Conservation (phyloP, 306 rosid species). For the Prinsepia uniflora region DNA sequence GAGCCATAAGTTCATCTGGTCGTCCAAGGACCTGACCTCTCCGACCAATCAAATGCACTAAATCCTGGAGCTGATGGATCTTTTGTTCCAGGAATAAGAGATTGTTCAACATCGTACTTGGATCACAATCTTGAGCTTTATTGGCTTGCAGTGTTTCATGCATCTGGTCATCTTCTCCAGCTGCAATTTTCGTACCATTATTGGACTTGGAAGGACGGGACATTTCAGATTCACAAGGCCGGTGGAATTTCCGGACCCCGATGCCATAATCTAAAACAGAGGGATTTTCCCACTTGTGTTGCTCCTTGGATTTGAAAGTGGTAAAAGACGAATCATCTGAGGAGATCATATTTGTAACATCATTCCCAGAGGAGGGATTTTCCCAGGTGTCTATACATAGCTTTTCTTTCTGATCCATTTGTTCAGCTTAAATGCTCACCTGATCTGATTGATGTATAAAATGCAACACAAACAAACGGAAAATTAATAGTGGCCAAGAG, state of each 20-base stretch:
- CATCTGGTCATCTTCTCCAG: constrained; percentile 41
- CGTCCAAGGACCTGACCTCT: constrained; percentile 59
- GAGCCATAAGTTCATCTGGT: constrained; percentile 64
- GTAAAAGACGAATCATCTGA: constrained; percentile 41
- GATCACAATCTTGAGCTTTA: constrained; percentile 80
- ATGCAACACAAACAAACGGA: constrained; percentile 31
- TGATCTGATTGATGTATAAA: constrained; percentile 11
- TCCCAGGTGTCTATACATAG: constrained; percentile 49
- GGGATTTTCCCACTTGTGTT: constrained; percentile 52
- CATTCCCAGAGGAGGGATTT: constrained; percentile 44
- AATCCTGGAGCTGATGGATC: constrained; percentile 88
- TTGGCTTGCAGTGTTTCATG: constrained; percentile 29
- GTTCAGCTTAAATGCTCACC: constrained; percentile 15
- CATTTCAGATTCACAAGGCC: constrained; percentile 35
- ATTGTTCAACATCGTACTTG: constrained; percentile 57
- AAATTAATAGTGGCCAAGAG: constrained; percentile 8
- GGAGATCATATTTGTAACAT: constrained; percentile 34
- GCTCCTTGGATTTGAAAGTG: constrained; percentile 29
- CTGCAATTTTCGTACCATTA: constrained; percentile 34
- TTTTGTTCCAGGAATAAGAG: constrained; percentile 82
- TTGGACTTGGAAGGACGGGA: constrained; percentile 32
- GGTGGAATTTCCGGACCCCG: constrained; percentile 44
- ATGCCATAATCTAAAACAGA: constrained; percentile 47
- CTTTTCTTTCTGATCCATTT: constrained; percentile 63
- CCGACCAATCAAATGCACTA: constrained; percentile 72